Evolutionary conservation across 2,329 filamentous ascomycete species (phyloP), one percentile per base, ranked within the genome.

Genomic region (Aspergillus unguis): DNA sequence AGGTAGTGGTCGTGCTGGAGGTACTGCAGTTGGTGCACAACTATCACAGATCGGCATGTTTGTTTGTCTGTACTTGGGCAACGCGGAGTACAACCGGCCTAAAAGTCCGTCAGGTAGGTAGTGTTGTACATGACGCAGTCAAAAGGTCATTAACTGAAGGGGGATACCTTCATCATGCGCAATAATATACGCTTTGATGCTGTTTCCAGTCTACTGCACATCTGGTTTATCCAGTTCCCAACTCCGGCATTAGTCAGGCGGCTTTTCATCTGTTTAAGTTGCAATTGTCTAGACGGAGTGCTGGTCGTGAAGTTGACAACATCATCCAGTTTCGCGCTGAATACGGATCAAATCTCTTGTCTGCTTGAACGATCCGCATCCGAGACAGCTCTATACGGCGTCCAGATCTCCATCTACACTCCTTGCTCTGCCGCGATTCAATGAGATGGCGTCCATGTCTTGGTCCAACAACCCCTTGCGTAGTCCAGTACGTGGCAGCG

Each of bases 221-320:
- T 79, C 75, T 3, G 72, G n/a, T n/a, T n/a, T n/a, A n/a, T n/a
- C n/a, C n/a, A n/a, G n/a, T n/a, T n/a, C n/a, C n/a, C n/a, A n/a
- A 80, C 80, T 80, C 77, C 0, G 78, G 77, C 58, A 80, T 79
- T 11, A 80, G 63, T 77, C 77, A 80, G 35, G 73, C 69, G 73
- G 67, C 40, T 71, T 64, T 48, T 77, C 72, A 9, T 68, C 67
- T 0, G 68, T 59, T 25, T 61, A 67, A n/a, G 65, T 65, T 1
- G 72, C 69, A 54, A 75, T 75, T 8, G 71, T 71, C 77, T 77
- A 76, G 4, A 78, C 51, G 11, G 75, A 67, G 36, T 67, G 9
- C 65, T 63, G 17, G 17, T 17, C 17, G 17, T 0, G 59, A 41
- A 31, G 66, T 66, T 6, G 5, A 41, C 32, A 17, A 71, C 67